Evolutionary conservation across 768 basidiomycete genomes (phyloP).

Genomic region (Tulasnella sp.): DNA sequence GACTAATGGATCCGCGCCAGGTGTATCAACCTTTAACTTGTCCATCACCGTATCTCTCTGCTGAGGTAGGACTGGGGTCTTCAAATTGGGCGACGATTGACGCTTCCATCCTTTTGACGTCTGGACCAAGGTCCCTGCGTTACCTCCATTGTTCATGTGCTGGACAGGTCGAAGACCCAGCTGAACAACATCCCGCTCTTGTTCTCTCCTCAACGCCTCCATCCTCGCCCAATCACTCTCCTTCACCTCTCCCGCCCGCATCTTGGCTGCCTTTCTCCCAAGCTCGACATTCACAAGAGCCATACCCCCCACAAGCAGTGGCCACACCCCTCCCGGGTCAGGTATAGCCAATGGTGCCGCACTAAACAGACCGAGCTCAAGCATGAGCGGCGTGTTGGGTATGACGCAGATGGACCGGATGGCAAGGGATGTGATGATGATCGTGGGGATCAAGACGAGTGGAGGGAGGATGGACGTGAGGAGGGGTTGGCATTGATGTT

Average conservation of each 20-base stretch:
- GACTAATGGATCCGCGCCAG: neutral
- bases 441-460: conserved; percentile 3
- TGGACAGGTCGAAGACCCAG: neutral
- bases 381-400: conserved; percentile 4
- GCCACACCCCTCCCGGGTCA: conserved; percentile 1
- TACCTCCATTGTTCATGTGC: neutral
- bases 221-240: conserved; percentile 12
- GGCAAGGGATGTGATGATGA: conserved; percentile 8
- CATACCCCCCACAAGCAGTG: neutral
- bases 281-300: conserved; percentile 2
- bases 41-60: conserved; percentile 11
- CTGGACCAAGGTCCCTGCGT: conserved; percentile 4
- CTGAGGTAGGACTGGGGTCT: neutral
- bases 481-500: conserved; percentile 6
- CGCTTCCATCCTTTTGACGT: conserved; percentile 1
- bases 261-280: neutral
- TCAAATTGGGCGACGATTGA: neutral
- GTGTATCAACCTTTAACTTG: neutral
- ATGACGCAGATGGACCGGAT: conserved; percentile 9
- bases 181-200: neutral
- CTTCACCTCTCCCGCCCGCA: conserved; percentile 1
- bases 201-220: neutral
- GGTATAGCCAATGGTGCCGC: conserved; percentile 2
- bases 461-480: conserved; percentile 3
- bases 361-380: conserved; percentile 6